Conservation (phyloP, 73 alveolate genomes). For the Tetrahymena thermophila region DNA sequence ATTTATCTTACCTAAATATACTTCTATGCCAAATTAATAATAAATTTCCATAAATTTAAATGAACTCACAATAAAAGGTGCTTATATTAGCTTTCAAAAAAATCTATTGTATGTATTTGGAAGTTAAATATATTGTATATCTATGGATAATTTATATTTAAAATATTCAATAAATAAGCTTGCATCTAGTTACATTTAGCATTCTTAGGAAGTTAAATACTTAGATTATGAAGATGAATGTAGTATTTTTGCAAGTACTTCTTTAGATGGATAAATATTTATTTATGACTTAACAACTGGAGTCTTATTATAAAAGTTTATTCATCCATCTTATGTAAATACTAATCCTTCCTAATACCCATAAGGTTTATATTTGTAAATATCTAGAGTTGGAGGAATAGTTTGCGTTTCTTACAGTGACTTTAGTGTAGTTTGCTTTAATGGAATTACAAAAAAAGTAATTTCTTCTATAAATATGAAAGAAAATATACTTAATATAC, state of each 20-base stretch:
- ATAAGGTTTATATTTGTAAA: not conserved
- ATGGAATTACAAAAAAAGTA: not conserved
- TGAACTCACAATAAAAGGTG: not conserved
- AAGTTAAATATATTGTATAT: not conserved
- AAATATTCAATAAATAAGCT: not conserved
- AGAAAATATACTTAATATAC: not conserved
- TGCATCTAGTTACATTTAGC: not conserved
- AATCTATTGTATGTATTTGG: not conserved
- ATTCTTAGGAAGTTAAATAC: not conserved
- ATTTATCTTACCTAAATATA: not conserved
- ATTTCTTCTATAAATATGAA: not conserved
- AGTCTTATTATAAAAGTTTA: not conserved
- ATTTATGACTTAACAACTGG: not conserved
- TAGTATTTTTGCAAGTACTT: not conserved
- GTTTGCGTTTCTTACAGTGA: not conserved
- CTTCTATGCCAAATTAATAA: not conserved
- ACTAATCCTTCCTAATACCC: not conserved
- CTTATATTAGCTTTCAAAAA: not conserved
- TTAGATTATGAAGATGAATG: not conserved
- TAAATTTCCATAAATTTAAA: not conserved
- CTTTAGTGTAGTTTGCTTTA: not conserved
- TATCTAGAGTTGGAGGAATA: not conserved
- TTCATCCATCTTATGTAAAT: not conserved
- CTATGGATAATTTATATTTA: not conserved
- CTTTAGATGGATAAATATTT: not conserved